Conservation (phyloP, 1,139 yeast species). For the Taiozyma onychis region DNA sequence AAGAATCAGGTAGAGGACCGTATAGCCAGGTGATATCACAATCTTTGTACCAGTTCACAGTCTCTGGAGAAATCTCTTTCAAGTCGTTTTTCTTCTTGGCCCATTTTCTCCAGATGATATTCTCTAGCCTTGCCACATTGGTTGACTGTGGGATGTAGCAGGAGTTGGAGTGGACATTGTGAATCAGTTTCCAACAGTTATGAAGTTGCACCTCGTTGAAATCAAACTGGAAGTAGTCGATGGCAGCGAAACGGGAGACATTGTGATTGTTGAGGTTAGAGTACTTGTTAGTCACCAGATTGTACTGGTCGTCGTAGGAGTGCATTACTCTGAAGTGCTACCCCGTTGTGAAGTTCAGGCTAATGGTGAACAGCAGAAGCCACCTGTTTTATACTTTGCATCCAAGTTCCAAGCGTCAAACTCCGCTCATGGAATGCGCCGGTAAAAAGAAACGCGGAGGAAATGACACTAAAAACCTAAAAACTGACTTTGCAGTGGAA, state of each 20-base stretch:
- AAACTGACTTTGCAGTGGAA: background rate
- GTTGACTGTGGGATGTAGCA: slow-evolving; percentile 20
- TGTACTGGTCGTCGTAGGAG: slow-evolving; percentile 20
- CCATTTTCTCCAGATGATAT: slow-evolving; percentile 85
- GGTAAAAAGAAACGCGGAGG: background rate
- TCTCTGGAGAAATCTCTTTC: slow-evolving; percentile 63
- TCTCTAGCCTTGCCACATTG: slow-evolving; percentile 51
- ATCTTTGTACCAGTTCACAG: slow-evolving; percentile 74
- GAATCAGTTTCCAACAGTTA: slow-evolving; percentile 23
- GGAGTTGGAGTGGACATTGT: slow-evolving; percentile 8
- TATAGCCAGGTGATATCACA: slow-evolving; percentile 76
- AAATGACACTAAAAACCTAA: background rate
- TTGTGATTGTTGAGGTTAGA: slow-evolving; percentile 7
- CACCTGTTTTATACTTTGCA: background rate
- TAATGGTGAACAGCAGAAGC: background rate
- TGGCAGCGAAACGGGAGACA: slow-evolving; percentile 15
- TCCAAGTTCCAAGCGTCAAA: background rate
- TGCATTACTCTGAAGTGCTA: background rate
- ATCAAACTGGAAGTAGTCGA: slow-evolving; percentile 24
- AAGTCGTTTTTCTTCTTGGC: slow-evolving; percentile 59
- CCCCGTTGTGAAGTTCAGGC: background rate
- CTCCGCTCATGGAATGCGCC: background rate
- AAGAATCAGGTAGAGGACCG: slow-evolving; percentile 46
- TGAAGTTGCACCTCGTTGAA: slow-evolving; percentile 21
- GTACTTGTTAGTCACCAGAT: slow-evolving; percentile 13